Evolutionary conservation across 192 early-diverging fungal genomes (phyloP), one percentile per base, ranked within the genome.

Genomic region (Piromyces sp.): DNA sequence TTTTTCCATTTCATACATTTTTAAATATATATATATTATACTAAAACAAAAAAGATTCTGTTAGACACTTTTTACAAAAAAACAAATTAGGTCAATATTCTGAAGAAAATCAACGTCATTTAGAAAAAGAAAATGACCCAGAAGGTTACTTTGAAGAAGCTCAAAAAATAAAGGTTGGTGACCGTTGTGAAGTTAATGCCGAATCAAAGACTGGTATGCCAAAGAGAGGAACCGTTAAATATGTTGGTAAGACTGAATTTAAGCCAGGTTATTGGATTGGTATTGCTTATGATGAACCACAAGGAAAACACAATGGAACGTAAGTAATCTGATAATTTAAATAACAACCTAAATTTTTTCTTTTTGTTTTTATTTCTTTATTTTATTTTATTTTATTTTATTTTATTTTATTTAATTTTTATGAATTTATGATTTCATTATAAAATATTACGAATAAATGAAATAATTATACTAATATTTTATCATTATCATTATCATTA

Each of bases 251-350:
- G 29, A 89, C 92, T 0, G 84, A 90, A 81, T 96, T 98, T 84
- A 93, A 96, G 83, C 86, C 92, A 0, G 97, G 97, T 7, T 90
- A 88, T 80, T 99, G 97, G 97, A 92, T 97, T 28, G 97, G 97
- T 81, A 86, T 99, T 26, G 92, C 96, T 83, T 97, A 95, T 81
- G 97, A 99, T 82, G 97, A 99, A 83, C 97, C 97, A 0, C 84
- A 97, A 68, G 97, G 97, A 30, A 97, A 96, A 85, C 94, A 99
- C 85, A 89, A 97, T 86, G 97, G 97, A 19, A 91, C 89, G 89
- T 90, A 85, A 79, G 87, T 83, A 31, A 9, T n/a, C n/a, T n/a
- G n/a, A n/a, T n/a, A n/a, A n/a, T n/a, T n/a, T n/a, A n/a, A n/a
- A n/a, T n/a, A n/a, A n/a, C n/a, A n/a, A n/a, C n/a, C n/a, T n/a